Base-by-base conservation (phyloP, 1,139 yeast species). In the Meyerozyma carpophila region DNA sequence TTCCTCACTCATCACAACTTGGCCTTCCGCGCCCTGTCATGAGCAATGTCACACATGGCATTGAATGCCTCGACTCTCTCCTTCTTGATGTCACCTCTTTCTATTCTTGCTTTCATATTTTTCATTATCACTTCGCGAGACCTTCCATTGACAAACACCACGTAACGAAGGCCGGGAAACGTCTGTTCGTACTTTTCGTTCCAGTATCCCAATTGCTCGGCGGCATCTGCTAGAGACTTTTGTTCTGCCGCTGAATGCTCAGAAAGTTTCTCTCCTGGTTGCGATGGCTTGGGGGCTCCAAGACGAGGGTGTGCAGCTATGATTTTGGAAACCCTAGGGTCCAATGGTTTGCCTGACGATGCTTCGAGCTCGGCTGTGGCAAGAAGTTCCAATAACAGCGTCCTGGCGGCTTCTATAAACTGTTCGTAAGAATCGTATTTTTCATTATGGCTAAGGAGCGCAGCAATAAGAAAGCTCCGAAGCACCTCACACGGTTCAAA, bases 231-330 rank as follows among this genome's bases (percentile, higher is more conserved):
- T 39, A 90, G 68, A 11, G 83, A 77, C 47, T 75, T 77, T 58
- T 90, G 97, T 59, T 90, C 97, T 3, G 67, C 63, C 27, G 73
- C 66, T 2, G 95, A 85, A 55, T 85, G 93, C 4, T 63, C 68
- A 8, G 94, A 84, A 29, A 84, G 65, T 20, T 63, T 58, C 24
- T 63, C 72, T 21, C 64, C 60, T 40, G 68, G 50, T 11, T 65
- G 60, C 13, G 50, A 48, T 2, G 56, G 51, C 59, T 63, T 72
- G 34, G 76, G 81, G 50, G 73, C 89, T 0, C 91, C 97, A 26
- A 90, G 70, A 46, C 96, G 70, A n/a, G 97, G 97, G 63, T 90
- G 97, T 0, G 96, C 95, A 1, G 88, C 82, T 16, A 90, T 77
- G 44, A 84, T 83, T 39, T 73, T 65, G 41, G 73, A 56, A 8